Evolutionary conservation across 345 rosid species (phyloP).

Genomic region (Hibiscus syriacus): DNA sequence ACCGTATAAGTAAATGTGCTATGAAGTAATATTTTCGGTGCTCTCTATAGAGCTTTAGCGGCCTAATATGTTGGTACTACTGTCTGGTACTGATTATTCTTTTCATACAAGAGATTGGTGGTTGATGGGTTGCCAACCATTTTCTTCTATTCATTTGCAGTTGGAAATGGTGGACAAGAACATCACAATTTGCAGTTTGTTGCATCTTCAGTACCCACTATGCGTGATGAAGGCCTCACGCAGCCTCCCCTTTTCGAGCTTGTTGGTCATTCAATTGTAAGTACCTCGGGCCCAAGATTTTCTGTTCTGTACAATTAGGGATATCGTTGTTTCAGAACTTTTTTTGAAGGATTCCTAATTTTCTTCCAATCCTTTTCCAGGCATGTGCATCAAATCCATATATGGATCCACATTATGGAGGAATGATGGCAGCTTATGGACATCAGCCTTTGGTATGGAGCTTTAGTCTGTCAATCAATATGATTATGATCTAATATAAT

Average conservation of each 20-base stretch:
- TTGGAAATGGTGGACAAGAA: slow-evolving; percentile 43
- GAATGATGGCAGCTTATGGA: slow-evolving; percentile 82
- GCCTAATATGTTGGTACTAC: neutral
- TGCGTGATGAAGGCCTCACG: slow-evolving; percentile 43
- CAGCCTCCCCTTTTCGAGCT: slow-evolving; percentile 85
- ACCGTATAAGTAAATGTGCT: neutral
- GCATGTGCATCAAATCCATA: slow-evolving; percentile 87
- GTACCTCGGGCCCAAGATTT: slow-evolving; percentile 22
- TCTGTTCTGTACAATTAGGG: slow-evolving; percentile 1
- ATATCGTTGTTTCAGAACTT: slow-evolving; percentile 7
- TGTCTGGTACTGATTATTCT: neutral
- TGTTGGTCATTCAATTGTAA: slow-evolving; percentile 87
- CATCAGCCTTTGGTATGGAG: slow-evolving; percentile 75
- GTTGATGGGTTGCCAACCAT: slow-evolving; percentile 9
- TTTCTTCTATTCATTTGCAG: slow-evolving; percentile 24
- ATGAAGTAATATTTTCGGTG: neutral
- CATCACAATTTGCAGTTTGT: slow-evolving; percentile 31
- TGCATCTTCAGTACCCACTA: slow-evolving; percentile 27
- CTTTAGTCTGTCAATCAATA: neutral
- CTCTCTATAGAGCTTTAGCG: neutral
- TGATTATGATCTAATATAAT: neutral
- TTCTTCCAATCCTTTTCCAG: slow-evolving; percentile 42
- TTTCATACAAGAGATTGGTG: neutral
- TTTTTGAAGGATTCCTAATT: slow-evolving; percentile 16
- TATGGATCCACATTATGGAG: slow-evolving; percentile 73